These are phyloP conservation scores for Kitagawia praeruptora DNA, from an alignment of 129 eudicot species.

Conservation along the genomic window DNA sequence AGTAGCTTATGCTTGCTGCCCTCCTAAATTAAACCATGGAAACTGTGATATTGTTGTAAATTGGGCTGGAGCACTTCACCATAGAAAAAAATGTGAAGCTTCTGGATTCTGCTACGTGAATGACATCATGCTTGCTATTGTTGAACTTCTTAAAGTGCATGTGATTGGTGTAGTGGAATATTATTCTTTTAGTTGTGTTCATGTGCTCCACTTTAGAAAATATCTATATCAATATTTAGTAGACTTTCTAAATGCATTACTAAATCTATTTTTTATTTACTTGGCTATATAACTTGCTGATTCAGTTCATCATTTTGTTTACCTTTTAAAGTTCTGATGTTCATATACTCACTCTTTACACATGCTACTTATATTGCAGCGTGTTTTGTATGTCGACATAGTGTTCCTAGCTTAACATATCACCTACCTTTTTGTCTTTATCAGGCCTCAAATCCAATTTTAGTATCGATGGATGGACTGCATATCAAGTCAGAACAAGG, in stretches of 20 bases:
- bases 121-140: constrained; percentile 64
- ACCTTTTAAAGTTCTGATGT: neutral
- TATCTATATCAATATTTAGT: neutral
- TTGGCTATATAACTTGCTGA: neutral
- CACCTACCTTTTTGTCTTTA: neutral
- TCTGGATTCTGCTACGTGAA: constrained; percentile 78
- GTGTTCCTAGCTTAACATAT: neutral
- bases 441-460: constrained; percentile 39
- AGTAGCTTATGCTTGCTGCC: no score
- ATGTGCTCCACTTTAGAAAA: neutral
- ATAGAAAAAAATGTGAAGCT: constrained; percentile 78
- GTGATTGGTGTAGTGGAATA: constrained; percentile 31
- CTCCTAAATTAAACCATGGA: constrained; percentile 54
- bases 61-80: constrained; percentile 82
- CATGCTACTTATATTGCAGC: constrained; percentile 41
- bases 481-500: constrained; percentile 44
- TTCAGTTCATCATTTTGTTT: neutral
- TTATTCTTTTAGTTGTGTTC: neutral
- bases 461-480: constrained; percentile 20
- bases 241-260: neutral
- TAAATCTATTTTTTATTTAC: neutral
- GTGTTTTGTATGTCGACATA: constrained; percentile 67
- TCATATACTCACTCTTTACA: neutral
- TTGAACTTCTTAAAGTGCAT: constrained; percentile 65
- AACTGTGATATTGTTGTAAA: constrained; percentile 61